Base-by-base conservation (phyloP, 805 yeast genomes). In the Candida sphagnicola region DNA sequence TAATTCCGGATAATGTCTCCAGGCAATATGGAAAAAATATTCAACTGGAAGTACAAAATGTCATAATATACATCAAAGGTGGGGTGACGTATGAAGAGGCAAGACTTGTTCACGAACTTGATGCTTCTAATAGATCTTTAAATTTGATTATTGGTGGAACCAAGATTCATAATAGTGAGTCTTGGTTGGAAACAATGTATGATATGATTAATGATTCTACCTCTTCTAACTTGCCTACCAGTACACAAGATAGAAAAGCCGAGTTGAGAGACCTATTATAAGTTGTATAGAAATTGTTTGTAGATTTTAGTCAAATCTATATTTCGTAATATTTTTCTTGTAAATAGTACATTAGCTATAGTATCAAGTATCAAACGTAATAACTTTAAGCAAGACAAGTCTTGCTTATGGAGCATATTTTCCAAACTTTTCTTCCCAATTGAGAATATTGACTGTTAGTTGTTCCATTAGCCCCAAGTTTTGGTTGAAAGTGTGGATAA, bases 81-180 rank as follows among this genome's bases (percentile, higher is more conserved):
- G 99, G 99, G 12, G 83, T 77, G 2, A 91, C 98, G 1, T 88
- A 78, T 56, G 98, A 91, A 59, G 99, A 93, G 57, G 86, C 95
- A 0, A 75, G 96, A 44, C 62, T 89, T 17, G 78, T 90, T 4
- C 78, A 84, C 39, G 85, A 88, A 44, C 69, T 89, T 45, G 41
- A 47, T 31, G 34, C 42, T 10, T 65, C 77, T 17, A 72, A 68
- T 38, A 75, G 74, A 25, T 78, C 76, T 8, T 70, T 85, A 32
- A 76, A 87, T 46, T 67, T 86, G 12, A 71, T 88, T 1, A 62
- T 90, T n/a, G 99, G 99, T 6, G 89, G 96, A 18, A 70, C 67
- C 42, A 38, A 37, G 16, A 47, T 67, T 11, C 40, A 67, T 38
- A 69, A 65, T 41, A 65, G 70, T 50, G 41, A 47, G 4, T 41